A percentile compares a stretch with the other conserved stretches of the same genome.
Evolutionary conservation across 352 stramenopile genomes (phyloP).

Genomic region (Pythium aphanidermatum): DNA sequence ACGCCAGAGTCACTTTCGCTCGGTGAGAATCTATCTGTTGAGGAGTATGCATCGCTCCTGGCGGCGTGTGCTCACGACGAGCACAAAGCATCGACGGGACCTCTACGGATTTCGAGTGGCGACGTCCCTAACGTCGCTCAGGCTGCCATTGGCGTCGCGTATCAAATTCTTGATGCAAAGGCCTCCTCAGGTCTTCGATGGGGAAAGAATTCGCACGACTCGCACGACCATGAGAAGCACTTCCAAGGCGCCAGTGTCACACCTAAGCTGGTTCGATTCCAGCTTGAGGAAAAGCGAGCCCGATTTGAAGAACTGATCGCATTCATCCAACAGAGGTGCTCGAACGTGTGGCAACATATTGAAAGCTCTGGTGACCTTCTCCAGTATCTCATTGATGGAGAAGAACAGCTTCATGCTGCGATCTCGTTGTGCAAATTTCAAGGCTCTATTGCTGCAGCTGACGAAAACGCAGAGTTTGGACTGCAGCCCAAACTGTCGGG

Average conservation of each 20-base stretch:
- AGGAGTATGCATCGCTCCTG: slow-evolving; percentile 55
- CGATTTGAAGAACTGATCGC: slow-evolving; percentile 51
- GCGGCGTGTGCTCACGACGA: slow-evolving; percentile 56
- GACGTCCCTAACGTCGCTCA: slow-evolving; percentile 49
- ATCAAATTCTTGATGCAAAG: slow-evolving; percentile 77
- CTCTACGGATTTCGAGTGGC: slow-evolving; percentile 34
- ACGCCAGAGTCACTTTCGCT: slow-evolving; percentile 26
- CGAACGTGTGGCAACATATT: slow-evolving; percentile 54
- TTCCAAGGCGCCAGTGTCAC: slow-evolving; percentile 33
- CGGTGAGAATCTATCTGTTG: slow-evolving; percentile 26
- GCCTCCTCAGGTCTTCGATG: slow-evolving; percentile 77
- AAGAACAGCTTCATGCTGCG: slow-evolving; percentile 72
- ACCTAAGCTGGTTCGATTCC: slow-evolving; percentile 80
- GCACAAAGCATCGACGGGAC: background rate
- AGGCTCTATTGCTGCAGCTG: slow-evolving; percentile 37
- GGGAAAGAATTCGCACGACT: slow-evolving; percentile 33
- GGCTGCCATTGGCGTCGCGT: slow-evolving; percentile 47
- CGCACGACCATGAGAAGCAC: slow-evolving; percentile 7
- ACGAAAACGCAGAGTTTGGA: slow-evolving; percentile 16
- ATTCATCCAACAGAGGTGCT: slow-evolving; percentile 63
- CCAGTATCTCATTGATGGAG: slow-evolving; percentile 50
- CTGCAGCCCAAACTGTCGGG: slow-evolving; percentile 36
- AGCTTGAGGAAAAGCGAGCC: slow-evolving; percentile 73
- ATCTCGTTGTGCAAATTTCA: slow-evolving; percentile 77
- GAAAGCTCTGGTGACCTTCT: slow-evolving; percentile 42